Evolutionary conservation across 2,329 filamentous ascomycete species (phyloP).

Genomic region (Aspergillus aculeatinus): DNA sequence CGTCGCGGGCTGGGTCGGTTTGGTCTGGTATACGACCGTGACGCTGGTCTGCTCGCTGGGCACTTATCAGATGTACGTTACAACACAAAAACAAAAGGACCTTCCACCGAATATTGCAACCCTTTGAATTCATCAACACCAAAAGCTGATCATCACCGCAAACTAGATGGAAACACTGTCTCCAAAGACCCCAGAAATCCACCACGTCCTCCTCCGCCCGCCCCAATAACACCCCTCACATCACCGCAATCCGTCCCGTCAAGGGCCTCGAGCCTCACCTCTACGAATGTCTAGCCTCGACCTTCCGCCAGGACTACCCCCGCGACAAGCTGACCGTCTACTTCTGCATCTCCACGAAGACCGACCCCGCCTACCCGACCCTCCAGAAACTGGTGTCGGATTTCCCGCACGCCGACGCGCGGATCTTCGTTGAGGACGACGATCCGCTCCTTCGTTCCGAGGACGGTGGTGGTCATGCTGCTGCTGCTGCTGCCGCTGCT

Average conservation of each 20-base stretch:
- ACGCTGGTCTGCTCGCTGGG: slow-evolving; percentile 58
- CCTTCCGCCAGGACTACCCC: slow-evolving; percentile 81
- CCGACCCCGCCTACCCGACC: slow-evolving; percentile 74
- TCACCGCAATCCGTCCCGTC: slow-evolving; percentile 89
- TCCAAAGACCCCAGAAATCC: slow-evolving; percentile 45
- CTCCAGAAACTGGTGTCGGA: slow-evolving; percentile 70
- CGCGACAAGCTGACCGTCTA: slow-evolving; percentile 71
- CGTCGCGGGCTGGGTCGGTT: slow-evolving; percentile 46
- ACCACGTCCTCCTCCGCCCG: slow-evolving; percentile 41
- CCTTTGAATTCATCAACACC: neutral
- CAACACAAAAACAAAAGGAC: neutral
- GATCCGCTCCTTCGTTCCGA: slow-evolving; percentile 63
- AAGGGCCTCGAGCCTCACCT: slow-evolving; percentile 88
- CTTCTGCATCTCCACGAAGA: slow-evolving; percentile 74
- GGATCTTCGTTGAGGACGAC: slow-evolving; percentile 76
- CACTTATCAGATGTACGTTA: slow-evolving; percentile 56
- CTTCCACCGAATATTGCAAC: too few species aligned
- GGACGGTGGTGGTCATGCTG: slow-evolving; percentile 36
- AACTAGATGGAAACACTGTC: slow-evolving; percentile 56
- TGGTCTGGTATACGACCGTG: slow-evolving; percentile 59
- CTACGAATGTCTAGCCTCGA: slow-evolving; percentile 87
- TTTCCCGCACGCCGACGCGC: slow-evolving; percentile 69
- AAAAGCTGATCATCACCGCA: slow-evolving; percentile 12
- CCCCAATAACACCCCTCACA: slow-evolving; percentile 66
- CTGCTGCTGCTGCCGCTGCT: slow-evolving; percentile 16